phyloP scores from a whole-genome alignment of 371 early-diverging fungal genomes.

The Mortierella sp. region DNA sequence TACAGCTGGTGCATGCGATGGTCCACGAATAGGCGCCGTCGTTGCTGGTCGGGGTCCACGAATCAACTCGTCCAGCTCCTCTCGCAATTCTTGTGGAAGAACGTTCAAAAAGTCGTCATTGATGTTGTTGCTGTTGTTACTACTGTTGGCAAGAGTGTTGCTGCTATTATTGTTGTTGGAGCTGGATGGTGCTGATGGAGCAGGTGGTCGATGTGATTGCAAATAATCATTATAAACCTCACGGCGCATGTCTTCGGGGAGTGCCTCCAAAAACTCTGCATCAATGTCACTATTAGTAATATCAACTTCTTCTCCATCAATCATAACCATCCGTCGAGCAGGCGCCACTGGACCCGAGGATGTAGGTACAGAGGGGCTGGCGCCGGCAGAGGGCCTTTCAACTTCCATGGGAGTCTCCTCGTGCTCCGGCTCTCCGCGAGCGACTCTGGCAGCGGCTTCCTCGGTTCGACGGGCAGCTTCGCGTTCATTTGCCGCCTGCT shows the following conservation, averaged over 20 bases:
- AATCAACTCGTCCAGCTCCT: slow-evolving; percentile 76
- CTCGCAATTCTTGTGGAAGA: slow-evolving; percentile 84
- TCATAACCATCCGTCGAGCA: slow-evolving; percentile 60
- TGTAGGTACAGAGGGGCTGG: slow-evolving; percentile 37
- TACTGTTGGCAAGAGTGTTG: slow-evolving; percentile 3
- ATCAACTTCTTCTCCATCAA: slow-evolving; percentile 84
- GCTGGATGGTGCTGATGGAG: slow-evolving; percentile 26
- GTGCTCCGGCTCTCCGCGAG: slow-evolving; percentile 48
- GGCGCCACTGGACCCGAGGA: slow-evolving; percentile 48
- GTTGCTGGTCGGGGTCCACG: slow-evolving; percentile 64
- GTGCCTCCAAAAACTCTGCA: slow-evolving; percentile 91
- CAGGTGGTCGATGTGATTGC: slow-evolving; percentile 61
- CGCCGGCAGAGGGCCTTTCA: slow-evolving; percentile 36
- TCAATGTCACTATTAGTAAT: slow-evolving; percentile 97
- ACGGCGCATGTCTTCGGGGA: slow-evolving; percentile 94
- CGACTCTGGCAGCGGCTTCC: slow-evolving; percentile 34
- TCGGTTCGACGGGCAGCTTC: slow-evolving; percentile 30
- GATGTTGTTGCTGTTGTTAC: slow-evolving; percentile 53
- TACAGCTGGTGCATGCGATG: neutral
- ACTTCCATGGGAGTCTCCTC: slow-evolving; percentile 60
- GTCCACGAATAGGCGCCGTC: neutral
- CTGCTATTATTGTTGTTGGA: neutral
- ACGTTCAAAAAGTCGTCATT: slow-evolving; percentile 84
- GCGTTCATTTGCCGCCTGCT: slow-evolving; percentile 40
- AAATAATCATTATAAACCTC: slow-evolving; percentile 91